A percentile compares a stretch with the other conserved stretches of the same genome.
Evolutionary conservation across 768 basidiomycete species (phyloP).

Genomic region (Glaciozyma martinii): DNA sequence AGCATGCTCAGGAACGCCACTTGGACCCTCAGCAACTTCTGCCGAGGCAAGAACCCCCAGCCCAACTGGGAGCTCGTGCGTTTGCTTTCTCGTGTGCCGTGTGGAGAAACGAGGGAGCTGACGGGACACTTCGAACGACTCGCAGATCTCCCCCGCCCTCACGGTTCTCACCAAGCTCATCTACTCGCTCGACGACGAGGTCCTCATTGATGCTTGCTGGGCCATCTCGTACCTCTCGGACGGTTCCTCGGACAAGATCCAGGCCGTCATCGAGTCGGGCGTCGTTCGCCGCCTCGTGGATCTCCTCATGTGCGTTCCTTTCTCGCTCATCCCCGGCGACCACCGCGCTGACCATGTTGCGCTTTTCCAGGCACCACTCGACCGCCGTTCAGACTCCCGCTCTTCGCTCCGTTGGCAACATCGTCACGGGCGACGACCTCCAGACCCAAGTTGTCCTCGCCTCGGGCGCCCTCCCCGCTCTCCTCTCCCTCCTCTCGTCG

Average conservation of each 20-base stretch:
- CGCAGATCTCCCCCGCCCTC: slow-evolving; percentile 88
- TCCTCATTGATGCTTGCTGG: slow-evolving; percentile 99
- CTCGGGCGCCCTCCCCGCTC: slow-evolving; percentile 88
- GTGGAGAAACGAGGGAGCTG: not conserved
- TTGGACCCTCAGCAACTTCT: slow-evolving; percentile 99
- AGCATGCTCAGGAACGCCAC: slow-evolving; percentile 93
- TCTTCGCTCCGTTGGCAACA: slow-evolving; percentile 95
- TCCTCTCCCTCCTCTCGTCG: slow-evolving; percentile 83
- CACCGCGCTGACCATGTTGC: not conserved
- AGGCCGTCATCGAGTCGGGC: slow-evolving; percentile 96
- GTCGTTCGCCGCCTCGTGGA: slow-evolving; percentile 96
- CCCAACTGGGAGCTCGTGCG: slow-evolving; percentile 93
- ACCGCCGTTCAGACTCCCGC: slow-evolving; percentile 97
- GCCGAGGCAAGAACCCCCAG: slow-evolving; percentile 93
- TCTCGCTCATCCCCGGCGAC: not conserved
- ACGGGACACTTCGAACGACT: slow-evolving; percentile 7
- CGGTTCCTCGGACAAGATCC: slow-evolving; percentile 98
- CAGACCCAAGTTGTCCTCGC: slow-evolving; percentile 99
- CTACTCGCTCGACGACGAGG: slow-evolving; percentile 97
- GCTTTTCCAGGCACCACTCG: slow-evolving; percentile 42
- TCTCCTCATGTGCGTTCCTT: slow-evolving; percentile 61
- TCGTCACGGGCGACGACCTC: slow-evolving; percentile 97
- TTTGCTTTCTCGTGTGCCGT: slow-evolving; percentile 20
- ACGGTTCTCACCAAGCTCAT: slow-evolving; percentile 96
- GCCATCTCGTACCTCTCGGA: slow-evolving; percentile 99